Percentiles rank a stretch among this genome's conserved stretches.
These are phyloP conservation scores for Cladosporium halotolerans DNA, from an alignment of 2,329 filamentous ascomycete genomes.

Conservation along the genomic window DNA sequence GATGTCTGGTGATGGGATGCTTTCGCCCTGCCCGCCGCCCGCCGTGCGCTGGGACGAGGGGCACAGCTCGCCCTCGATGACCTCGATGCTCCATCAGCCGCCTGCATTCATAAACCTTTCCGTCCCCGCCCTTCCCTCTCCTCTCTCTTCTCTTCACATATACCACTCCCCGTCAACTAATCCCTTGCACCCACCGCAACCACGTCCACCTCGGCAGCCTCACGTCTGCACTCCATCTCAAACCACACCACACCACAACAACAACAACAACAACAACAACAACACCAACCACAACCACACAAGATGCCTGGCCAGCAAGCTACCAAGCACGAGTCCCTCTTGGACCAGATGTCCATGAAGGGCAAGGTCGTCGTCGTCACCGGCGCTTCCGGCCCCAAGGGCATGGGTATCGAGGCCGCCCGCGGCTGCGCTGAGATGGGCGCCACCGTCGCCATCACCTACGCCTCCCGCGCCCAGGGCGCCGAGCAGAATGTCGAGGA, in stretches of 20 bases:
- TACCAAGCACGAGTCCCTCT: slow-evolving; percentile 54
- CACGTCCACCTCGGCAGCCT: slow-evolving; percentile 2
- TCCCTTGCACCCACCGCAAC: background rate
- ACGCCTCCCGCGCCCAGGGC: slow-evolving; percentile 54
- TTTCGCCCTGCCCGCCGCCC: slow-evolving; percentile 3
- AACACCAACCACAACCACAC: background rate
- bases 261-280: background rate
- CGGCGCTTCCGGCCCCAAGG: slow-evolving; percentile 55
- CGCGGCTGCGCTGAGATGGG: slow-evolving; percentile 60
- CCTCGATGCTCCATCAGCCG: background rate
- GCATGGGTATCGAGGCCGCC: slow-evolving; percentile 62
- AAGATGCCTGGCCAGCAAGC: slow-evolving; percentile 29
- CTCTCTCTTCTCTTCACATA: background rate
- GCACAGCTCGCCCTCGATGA: slow-evolving; percentile 1
- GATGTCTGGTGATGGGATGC: slow-evolving; percentile 5
- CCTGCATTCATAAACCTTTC: slow-evolving; percentile 11
- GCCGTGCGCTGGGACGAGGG: slow-evolving; percentile 5
- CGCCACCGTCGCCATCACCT: slow-evolving; percentile 61
- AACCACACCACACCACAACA: slow-evolving; percentile 1
- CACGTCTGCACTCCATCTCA: slow-evolving; percentile 6
- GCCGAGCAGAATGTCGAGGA: slow-evolving; percentile 62
- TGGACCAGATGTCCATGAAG: slow-evolving; percentile 50
- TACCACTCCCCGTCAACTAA: background rate
- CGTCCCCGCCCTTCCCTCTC: background rate
- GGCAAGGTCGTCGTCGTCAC: slow-evolving; percentile 49